A percentile compares a stretch with the other conserved stretches of the same genome.
These are phyloP conservation scores for Aureobasidium sp. DNA, from an alignment of 2,329 filamentous ascomycete species.

Conservation along the genomic window DNA sequence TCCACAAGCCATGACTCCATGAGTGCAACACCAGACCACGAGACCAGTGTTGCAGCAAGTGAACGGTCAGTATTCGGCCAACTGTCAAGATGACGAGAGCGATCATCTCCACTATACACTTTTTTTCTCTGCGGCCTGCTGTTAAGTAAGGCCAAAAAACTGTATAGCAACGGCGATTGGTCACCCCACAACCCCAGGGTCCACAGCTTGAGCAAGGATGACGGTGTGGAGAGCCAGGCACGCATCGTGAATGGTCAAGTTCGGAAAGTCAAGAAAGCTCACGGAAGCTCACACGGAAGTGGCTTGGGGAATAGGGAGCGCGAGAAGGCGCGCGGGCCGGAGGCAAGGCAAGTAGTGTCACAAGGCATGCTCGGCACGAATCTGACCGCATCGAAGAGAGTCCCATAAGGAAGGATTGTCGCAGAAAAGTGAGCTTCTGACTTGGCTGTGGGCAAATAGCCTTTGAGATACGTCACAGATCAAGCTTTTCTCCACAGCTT, in stretches of 20 bases:
- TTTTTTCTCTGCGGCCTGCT: neutral
- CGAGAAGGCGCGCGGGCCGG: slow-evolving; percentile 6
- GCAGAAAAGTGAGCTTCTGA: neutral
- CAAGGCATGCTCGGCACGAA: slow-evolving; percentile 5
- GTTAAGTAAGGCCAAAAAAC: neutral
- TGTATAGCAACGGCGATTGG: neutral
- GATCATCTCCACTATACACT: slow-evolving; percentile 3
- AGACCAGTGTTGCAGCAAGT: slow-evolving; percentile 12
- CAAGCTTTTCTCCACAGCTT: slow-evolving; percentile 13
- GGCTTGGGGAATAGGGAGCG: neutral
- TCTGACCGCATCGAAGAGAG: slow-evolving; percentile 5
- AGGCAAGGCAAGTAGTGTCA: slow-evolving; percentile 3
- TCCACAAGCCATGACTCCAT: neutral
- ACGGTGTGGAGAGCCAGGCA: slow-evolving; percentile 15
- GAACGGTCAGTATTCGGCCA: neutral
- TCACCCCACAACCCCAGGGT: slow-evolving; percentile 11
- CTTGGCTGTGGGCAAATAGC: neutral
- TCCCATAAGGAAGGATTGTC: slow-evolving; percentile 2
- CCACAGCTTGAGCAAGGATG: slow-evolving; percentile 12
- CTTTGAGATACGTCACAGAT: slow-evolving; percentile 6
- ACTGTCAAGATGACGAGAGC: slow-evolving; percentile 11
- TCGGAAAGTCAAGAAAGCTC: neutral
- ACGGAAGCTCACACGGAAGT: slow-evolving; percentile 8
- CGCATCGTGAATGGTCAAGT: slow-evolving; percentile 11
- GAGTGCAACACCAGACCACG: slow-evolving; percentile 8